Evolutionary conservation across 495 filamentous ascomycete species (phyloP).

Genomic region (Aspergillus leporis): DNA sequence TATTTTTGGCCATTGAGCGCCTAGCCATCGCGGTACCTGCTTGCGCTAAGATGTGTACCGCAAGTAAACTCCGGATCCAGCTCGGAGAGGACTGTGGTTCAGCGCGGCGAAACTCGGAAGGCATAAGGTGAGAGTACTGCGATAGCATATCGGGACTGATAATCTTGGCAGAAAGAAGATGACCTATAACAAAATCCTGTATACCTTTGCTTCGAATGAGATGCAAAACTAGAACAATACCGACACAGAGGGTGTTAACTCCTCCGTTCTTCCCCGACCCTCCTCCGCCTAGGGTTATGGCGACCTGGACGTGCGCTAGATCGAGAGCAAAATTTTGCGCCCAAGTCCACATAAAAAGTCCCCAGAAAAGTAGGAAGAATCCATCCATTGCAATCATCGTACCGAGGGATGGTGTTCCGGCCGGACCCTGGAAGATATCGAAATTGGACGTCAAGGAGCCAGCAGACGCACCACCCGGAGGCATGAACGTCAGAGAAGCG

Average conservation of each 20-base stretch:
- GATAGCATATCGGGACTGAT: conserved; percentile 46
- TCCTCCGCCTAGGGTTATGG: conserved; percentile 87
- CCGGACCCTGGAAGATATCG: conserved; percentile 71
- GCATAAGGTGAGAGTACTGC: conserved; percentile 45
- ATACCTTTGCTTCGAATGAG: conserved; percentile 62
- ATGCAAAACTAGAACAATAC: conserved; percentile 71
- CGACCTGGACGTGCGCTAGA: conserved; percentile 94
- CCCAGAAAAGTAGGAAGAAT: conserved; percentile 78
- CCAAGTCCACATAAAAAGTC: conserved; percentile 82
- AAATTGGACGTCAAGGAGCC: conserved; percentile 62
- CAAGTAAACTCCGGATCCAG: conserved; percentile 65
- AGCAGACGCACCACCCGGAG: conserved; percentile 57
- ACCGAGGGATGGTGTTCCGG: conserved; percentile 71
- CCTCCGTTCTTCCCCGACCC: conserved; percentile 74
- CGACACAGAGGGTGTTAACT: conserved; percentile 71
- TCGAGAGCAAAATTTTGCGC: conserved; percentile 88
- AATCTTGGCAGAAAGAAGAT: conserved; percentile 48
- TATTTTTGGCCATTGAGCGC: conserved; percentile 52
- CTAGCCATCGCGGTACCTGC: conserved; percentile 57
- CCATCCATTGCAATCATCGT: conserved; percentile 82
- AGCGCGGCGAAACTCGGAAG: conserved; percentile 43
- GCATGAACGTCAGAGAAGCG: conserved; percentile 89
- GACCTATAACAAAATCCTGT: conserved; percentile 49
- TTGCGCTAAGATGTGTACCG: conserved; percentile 89
- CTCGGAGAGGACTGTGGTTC: conserved; percentile 51